Evolutionary conservation across 1,139 yeast species (phyloP).

Genomic region (Schizosaccharomyces versatilis): DNA sequence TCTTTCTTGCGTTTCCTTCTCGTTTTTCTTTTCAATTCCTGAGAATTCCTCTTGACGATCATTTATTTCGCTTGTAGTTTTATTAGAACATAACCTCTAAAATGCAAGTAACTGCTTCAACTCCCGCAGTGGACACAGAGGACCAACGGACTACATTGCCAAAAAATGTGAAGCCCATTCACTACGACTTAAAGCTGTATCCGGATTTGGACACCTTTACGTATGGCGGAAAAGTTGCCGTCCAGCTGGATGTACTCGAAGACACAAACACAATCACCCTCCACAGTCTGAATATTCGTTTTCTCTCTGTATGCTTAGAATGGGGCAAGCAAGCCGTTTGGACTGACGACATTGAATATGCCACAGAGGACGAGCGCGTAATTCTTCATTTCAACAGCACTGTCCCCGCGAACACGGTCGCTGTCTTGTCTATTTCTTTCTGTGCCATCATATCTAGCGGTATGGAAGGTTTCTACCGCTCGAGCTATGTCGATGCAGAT

Average conservation of each 20-base stretch:
- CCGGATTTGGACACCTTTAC: slow-evolving; percentile 53
- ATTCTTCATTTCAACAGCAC: slow-evolving; percentile 35
- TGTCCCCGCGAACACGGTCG: slow-evolving; percentile 26
- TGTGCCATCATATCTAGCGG: slow-evolving; percentile 44
- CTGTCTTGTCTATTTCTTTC: slow-evolving; percentile 32
- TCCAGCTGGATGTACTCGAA: slow-evolving; percentile 34
- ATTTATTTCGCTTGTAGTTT: neutral
- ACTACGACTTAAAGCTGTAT: slow-evolving; percentile 48
- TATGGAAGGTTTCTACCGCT: slow-evolving; percentile 67
- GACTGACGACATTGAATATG: slow-evolving; percentile 17
- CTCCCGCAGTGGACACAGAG: neutral
- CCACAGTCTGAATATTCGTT: slow-evolving; percentile 42
- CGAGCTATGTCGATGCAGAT: slow-evolving; percentile 39
- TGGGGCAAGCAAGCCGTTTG: slow-evolving; percentile 4
- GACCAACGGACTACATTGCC: slow-evolving; percentile 7
- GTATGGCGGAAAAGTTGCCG: slow-evolving; percentile 39
- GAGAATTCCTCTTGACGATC: neutral
- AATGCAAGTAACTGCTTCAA: neutral
- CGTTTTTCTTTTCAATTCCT: neutral
- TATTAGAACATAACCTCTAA: too few species aligned
- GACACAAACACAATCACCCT: slow-evolving; percentile 30
- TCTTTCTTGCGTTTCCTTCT: neutral
- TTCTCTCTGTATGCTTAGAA: slow-evolving; percentile 10
- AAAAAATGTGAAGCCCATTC: slow-evolving; percentile 16
- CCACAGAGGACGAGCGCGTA: slow-evolving; percentile 40